Evolutionary conservation across 345 rosid genomes (phyloP), one percentile per base, ranked within the genome.

Genomic region (Draba incana): DNA sequence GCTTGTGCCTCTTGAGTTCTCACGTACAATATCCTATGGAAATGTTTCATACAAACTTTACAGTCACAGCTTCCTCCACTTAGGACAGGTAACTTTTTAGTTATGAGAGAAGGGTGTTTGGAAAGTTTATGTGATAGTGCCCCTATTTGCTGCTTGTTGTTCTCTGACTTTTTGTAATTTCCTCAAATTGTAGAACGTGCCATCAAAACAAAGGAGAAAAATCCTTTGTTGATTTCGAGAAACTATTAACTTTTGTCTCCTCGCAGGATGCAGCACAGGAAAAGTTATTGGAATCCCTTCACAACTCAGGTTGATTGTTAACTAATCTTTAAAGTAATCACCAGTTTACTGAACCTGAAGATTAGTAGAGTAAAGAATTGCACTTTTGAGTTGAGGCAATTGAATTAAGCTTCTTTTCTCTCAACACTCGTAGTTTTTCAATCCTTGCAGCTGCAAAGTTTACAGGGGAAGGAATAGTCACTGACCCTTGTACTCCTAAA

Each of bases 51-150:
- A 91, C 80, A 86, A 72, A 55, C 84, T 94, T 75, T 90, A 86
- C 61, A 94, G 95, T 80, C 95, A 94, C 68, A 94, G 97, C 75
- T 91, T 89, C 75, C 99, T 94, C 74, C 81, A 87, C 71, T 81
- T 82, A 56, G 99, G 97, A 43, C 97, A 82, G 97, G 99, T 88
- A 81, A 60, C 16, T 66, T 69, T 33, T 25, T 23, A 47, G 38
- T 66, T 69, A 33, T 25, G 28, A 47, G 38, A 61, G 31, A 45
- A 58, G 65, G 44, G 43, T 67, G 45, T 16, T 56, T 20, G 47
- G 48, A 37, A 61, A 50, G 10, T 4, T 46, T 16, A 2, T 9
- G 53, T 10, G 38, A 49, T 3, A 42, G 1, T 51, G 14, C 16
- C 37, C 69, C 37, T 10, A 6, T 55, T 3, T 35, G 44, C 59